These are phyloP conservation scores for Cryphonectria nitschkei DNA, from an alignment of 2,329 filamentous ascomycete genomes.

Conservation along the genomic window DNA sequence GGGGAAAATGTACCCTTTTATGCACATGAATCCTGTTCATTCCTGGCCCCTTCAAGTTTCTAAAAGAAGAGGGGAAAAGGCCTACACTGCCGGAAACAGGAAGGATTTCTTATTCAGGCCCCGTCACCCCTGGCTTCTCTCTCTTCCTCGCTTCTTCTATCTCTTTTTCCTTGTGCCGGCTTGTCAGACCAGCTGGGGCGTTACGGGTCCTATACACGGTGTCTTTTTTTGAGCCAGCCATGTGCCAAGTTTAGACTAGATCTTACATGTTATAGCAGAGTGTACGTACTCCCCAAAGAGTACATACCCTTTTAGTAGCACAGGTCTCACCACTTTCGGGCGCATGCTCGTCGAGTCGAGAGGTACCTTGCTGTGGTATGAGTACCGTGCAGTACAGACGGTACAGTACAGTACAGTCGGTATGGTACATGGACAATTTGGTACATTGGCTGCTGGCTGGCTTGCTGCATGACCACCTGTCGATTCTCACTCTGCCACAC, in stretches of 20 bases:
- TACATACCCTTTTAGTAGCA: too few species aligned
- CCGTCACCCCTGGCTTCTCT: not conserved
- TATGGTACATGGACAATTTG: not conserved
- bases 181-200: not conserved
- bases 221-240: not conserved
- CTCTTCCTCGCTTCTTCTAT: too few species aligned
- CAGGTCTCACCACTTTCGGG: not conserved
- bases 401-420: not conserved
- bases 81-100: not conserved
- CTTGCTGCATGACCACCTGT: conserved; percentile 7
- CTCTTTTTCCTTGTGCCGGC: not conserved
- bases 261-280: not conserved
- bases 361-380: too few species aligned
- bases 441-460: not conserved
- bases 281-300: not conserved
- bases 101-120: not conserved
- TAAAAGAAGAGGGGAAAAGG: not conserved
- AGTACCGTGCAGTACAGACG: too few species aligned
- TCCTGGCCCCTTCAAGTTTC: not conserved
- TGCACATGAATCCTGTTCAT: not conserved
- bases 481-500: not conserved
- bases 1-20: not conserved
- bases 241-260: conserved; percentile 11
- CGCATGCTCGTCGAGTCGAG: not conserved
- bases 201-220: too few species aligned